These are phyloP conservation scores for Marasmius tenuissimus DNA, from an alignment of 1,284 basidiomycete genomes.

Conservation along the genomic window DNA sequence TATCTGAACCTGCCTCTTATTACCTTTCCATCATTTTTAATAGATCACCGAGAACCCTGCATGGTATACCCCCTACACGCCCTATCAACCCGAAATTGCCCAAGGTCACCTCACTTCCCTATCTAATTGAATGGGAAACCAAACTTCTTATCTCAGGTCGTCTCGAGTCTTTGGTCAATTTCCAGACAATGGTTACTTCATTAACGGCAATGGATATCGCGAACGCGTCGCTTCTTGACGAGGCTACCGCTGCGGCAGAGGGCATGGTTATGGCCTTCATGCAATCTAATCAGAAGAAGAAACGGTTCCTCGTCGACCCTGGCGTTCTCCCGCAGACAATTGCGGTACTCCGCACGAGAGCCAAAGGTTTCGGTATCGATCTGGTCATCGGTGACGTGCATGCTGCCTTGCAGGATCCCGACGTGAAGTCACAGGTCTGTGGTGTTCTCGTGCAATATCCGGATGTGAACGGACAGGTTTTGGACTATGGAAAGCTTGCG, in stretches of 20 bases:
- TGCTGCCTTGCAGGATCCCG: conserved; percentile 52
- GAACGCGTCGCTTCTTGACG: conserved; percentile 90
- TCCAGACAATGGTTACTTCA: conserved; percentile 95
- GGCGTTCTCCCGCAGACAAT: conserved; percentile 87
- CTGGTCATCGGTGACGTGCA: conserved; percentile 68
- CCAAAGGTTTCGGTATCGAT: conserved; percentile 87
- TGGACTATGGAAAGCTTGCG: conserved; percentile 74
- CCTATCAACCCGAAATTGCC: conserved; percentile 91
- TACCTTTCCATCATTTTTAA: conserved; percentile 7
- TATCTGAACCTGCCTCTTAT: not conserved
- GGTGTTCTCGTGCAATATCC: conserved; percentile 93
- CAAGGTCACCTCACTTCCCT: conserved; percentile 58
- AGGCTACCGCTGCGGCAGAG: conserved; percentile 92
- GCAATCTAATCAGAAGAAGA: conserved; percentile 69
- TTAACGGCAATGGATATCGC: conserved; percentile 94
- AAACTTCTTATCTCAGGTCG: conserved; percentile 56
- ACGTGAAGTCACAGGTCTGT: conserved; percentile 67
- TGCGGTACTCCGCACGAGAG: conserved; percentile 83
- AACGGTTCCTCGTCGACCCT: conserved; percentile 82
- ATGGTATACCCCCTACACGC: conserved; percentile 98
- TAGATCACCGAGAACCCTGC: conserved; percentile 95
- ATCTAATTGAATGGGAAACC: conserved; percentile 11
- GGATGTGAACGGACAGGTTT: conserved; percentile 85
- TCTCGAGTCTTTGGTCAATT: conserved; percentile 96
- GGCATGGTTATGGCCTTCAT: conserved; percentile 87